These are phyloP conservation scores for Trichoderma sp. DNA, from an alignment of 2,329 filamentous ascomycete species.

Conservation along the genomic window DNA sequence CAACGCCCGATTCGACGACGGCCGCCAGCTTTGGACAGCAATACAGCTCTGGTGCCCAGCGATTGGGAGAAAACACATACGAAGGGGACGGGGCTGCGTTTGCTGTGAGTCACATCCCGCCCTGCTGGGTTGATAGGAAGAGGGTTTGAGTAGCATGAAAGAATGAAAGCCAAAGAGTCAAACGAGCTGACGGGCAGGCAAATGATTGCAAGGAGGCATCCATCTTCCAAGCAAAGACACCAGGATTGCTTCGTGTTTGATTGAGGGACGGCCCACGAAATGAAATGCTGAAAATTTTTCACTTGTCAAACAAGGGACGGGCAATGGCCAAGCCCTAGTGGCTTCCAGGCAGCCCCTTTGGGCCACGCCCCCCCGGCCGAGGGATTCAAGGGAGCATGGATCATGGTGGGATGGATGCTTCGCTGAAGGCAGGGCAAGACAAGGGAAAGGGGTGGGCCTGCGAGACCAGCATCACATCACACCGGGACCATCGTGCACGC, in stretches of 20 bases:
- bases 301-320: slow-evolving; percentile 29
- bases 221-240: slow-evolving; percentile 12
- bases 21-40: slow-evolving; percentile 34
- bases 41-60: slow-evolving; percentile 31
- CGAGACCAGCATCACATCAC: slow-evolving; percentile 13
- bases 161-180: not conserved
- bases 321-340: slow-evolving; percentile 26
- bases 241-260: slow-evolving; percentile 26
- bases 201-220: slow-evolving; percentile 18
- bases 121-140: not conserved
- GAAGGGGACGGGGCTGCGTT: slow-evolving; percentile 10
- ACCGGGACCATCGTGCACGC: not conserved
- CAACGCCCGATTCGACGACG: slow-evolving; percentile 31
- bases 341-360: slow-evolving; percentile 26
- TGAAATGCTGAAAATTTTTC: slow-evolving; percentile 31
- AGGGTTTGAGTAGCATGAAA: not conserved
- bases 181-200: not conserved
- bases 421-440: not conserved
- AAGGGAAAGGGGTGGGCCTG: slow-evolving; percentile 4
- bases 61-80: slow-evolving; percentile 33
- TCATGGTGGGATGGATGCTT: slow-evolving; percentile 13
- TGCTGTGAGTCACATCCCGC: slow-evolving; percentile 30
- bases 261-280: slow-evolving; percentile 30
- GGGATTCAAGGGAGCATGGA: slow-evolving; percentile 18
- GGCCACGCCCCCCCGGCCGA: slow-evolving; percentile 27